Evolutionary conservation across 108 stramenopile genomes (phyloP).

Genomic region (Cyclotella distinguenda): DNA sequence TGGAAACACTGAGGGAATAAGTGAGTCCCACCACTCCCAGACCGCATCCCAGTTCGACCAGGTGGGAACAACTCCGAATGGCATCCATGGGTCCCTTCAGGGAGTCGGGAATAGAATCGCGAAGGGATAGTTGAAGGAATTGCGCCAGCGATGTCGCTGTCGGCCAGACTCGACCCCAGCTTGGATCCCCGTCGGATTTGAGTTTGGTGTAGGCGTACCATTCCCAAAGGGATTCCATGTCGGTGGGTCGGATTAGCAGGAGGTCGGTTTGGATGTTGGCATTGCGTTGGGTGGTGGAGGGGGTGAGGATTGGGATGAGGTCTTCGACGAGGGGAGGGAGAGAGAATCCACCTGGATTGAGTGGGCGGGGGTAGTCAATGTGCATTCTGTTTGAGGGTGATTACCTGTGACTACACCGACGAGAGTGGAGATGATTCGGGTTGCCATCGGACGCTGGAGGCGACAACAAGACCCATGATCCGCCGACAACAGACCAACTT

Average conservation of each 20-base stretch:
- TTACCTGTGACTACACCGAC: too few species aligned
- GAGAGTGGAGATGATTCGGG: too few species aligned
- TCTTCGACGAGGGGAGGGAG: constrained; percentile 46
- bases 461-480: too few species aligned
- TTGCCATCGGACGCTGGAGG: too few species aligned
- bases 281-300: not conserved
- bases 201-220: constrained; percentile 42
- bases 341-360: constrained; percentile 35
- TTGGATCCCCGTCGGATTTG: constrained; percentile 39
- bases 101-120: not conserved
- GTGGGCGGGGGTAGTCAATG: constrained; percentile 24
- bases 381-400: too few species aligned
- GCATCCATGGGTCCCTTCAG: constrained; percentile 12
- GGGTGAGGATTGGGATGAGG: constrained; percentile 24
- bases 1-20: constrained; percentile 4
- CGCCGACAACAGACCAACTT: too few species aligned
- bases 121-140: constrained; percentile 19
- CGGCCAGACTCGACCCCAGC: constrained; percentile 56
- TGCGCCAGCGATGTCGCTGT: constrained; percentile 41
- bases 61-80: constrained; percentile 18
- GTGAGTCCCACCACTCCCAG: constrained; percentile 45
- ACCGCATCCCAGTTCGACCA: constrained; percentile 44
- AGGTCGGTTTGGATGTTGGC: constrained; percentile 17
- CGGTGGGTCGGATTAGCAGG: constrained; percentile 37
- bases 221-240: constrained; percentile 49